Evolutionary conservation across 2,329 filamentous ascomycete species (phyloP).

Genomic region (Alternaria triticina): DNA sequence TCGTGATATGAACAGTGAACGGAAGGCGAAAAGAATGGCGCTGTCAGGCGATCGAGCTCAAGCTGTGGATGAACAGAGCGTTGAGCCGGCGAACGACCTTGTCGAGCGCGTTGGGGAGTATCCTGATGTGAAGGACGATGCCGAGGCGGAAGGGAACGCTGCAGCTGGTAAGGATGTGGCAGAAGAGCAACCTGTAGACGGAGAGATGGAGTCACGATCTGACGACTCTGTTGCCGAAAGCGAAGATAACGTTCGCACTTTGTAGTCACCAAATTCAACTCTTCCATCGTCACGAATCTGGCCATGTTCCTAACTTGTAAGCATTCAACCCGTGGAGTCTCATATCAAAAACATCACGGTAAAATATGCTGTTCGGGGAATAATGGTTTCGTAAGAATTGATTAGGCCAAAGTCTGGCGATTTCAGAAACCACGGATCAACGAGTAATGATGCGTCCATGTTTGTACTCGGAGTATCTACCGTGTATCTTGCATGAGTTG

Average conservation of each 20-base stretch:
- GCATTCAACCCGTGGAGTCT: background rate
- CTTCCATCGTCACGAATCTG: background rate
- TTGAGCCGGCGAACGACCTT: background rate
- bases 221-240: background rate
- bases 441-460: background rate
- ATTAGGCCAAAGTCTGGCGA: background rate
- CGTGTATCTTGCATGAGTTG: constrained; percentile 50
- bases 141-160: background rate
- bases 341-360: background rate
- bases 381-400: background rate
- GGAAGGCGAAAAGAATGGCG: constrained; percentile 14
- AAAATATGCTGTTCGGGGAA: background rate
- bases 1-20: constrained; percentile 19
- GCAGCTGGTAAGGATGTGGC: background rate
- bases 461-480: constrained; percentile 12
- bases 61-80: background rate
- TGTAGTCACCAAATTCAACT: background rate
- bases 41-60: background rate
- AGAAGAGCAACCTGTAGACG: background rate
- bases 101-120: background rate
- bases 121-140: background rate
- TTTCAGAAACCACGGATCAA: background rate
- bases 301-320: background rate
- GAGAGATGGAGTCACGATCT: background rate
- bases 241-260: background rate